Percentiles rank a stretch among this genome's conserved stretches.
Conservation (phyloP, 1,284 basidiomycete species). For the Microbotryum lychnidis-dioicae region DNA sequence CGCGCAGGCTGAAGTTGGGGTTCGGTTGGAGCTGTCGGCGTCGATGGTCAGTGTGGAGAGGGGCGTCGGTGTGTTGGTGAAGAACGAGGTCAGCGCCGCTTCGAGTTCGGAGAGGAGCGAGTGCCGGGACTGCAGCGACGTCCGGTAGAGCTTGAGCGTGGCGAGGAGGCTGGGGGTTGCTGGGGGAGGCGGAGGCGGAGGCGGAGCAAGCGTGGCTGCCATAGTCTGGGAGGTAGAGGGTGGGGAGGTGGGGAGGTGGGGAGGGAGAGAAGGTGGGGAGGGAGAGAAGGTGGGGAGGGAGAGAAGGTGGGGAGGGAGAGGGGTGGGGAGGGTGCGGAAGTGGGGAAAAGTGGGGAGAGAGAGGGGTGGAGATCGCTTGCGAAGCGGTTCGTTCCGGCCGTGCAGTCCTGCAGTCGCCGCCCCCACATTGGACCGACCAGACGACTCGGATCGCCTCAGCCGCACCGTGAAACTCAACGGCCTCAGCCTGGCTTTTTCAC, state of each 20-base stretch:
- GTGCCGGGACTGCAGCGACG: slow-evolving; percentile 14
- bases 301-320: neutral
- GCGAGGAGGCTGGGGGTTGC: neutral
- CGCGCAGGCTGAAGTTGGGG: slow-evolving; percentile 5
- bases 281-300: too few relatives aligned
- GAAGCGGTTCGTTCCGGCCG: neutral
- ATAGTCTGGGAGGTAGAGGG: neutral
- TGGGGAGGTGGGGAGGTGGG: neutral
- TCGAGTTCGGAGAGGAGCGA: slow-evolving; percentile 24
- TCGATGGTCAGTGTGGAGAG: neutral
- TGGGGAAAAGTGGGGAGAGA: neutral
- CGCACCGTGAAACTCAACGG: neutral
- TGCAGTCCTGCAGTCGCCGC: neutral
- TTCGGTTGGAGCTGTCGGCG: neutral
- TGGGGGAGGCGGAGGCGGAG: neutral
- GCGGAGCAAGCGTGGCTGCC: neutral
- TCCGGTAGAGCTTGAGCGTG: slow-evolving; percentile 9
- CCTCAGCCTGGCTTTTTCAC: neutral
- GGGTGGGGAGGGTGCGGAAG: neutral
- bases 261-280: neutral
- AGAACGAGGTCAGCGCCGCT: slow-evolving; percentile 15
- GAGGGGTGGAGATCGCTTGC: neutral
- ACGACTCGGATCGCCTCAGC: neutral
- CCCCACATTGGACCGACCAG: neutral
- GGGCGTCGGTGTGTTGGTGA: slow-evolving; percentile 8